Conservation (phyloP, 1,284 basidiomycete genomes). For the Cystobasidiaceae sp. region DNA sequence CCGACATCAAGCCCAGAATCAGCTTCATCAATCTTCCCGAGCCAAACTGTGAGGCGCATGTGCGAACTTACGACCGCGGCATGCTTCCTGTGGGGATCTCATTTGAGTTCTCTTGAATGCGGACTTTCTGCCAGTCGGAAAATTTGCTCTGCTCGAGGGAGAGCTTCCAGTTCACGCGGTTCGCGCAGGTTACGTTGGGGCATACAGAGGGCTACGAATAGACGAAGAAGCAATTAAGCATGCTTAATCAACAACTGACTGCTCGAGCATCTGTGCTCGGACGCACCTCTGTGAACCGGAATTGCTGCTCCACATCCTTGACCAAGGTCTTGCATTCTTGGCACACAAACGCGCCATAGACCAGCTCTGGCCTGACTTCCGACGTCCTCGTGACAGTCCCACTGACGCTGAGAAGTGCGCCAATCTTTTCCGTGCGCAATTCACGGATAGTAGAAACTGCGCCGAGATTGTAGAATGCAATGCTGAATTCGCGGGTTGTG, state of each 20-base stretch:
- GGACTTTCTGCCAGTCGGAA: slow-evolving; percentile 98
- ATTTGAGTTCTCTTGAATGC: slow-evolving; percentile 97
- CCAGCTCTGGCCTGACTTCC: slow-evolving; percentile 91
- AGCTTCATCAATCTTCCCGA: too few species aligned
- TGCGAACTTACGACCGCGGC: slow-evolving; percentile 63
- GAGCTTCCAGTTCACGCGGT: slow-evolving; percentile 83
- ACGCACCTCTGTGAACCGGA: slow-evolving; percentile 93
- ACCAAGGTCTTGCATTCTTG: slow-evolving; percentile 79
- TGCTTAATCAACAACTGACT: slow-evolving; percentile 1
- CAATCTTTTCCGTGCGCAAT: slow-evolving; percentile 84
- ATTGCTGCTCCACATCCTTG: slow-evolving; percentile 97
- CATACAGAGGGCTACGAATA: slow-evolving; percentile 73
- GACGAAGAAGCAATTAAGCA: neutral
- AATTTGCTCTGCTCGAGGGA: slow-evolving; percentile 96
- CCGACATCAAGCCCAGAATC: neutral
- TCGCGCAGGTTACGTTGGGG: slow-evolving; percentile 87
- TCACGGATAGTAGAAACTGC: slow-evolving; percentile 83
- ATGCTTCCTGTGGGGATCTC: slow-evolving; percentile 98
- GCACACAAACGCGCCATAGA: slow-evolving; percentile 90
- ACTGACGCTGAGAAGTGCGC: slow-evolving; percentile 84
- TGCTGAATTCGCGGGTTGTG: slow-evolving; percentile 84
- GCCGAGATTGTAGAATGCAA: slow-evolving; percentile 87
- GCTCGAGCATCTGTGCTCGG: neutral
- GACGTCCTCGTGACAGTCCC: slow-evolving; percentile 97
- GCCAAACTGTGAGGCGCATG: neutral